phyloP scores from a whole-genome alignment of 176 grass and related monocot species.

The Oryza coarctata region DNA sequence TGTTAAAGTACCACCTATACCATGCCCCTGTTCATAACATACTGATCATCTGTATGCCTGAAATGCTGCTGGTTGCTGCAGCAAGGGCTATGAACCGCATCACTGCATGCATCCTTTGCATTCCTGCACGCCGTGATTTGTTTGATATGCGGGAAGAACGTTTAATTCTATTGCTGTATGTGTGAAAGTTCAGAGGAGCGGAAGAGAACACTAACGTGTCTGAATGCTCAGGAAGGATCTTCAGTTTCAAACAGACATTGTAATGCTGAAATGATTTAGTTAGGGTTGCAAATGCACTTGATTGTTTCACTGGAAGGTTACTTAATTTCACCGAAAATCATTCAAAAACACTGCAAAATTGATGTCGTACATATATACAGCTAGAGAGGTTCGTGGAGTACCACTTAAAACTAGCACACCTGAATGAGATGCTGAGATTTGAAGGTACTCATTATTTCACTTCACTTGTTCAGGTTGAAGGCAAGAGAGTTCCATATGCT shows the following conservation, averaged over 20 bases:
- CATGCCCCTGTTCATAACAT: neutral
- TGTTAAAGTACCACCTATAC: neutral
- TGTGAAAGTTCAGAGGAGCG: too few species aligned
- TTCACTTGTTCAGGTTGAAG: constrained; percentile 23
- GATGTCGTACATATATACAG: neutral
- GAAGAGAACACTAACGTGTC: too few species aligned
- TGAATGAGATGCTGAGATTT: neutral
- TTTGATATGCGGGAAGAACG: neutral
- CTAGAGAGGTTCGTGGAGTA: too few species aligned
- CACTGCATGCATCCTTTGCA: neutral
- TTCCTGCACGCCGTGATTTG: neutral
- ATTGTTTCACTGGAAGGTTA: neutral
- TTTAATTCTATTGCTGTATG: neutral
- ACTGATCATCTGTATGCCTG: neutral
- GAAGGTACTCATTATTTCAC: neutral
- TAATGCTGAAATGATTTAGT: neutral
- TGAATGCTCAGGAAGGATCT: neutral
- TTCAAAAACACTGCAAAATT: neutral
- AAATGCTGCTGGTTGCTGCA: neutral
- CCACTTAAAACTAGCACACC: neutral
- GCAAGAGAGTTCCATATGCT: constrained; percentile 34
- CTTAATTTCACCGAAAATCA: too few species aligned
- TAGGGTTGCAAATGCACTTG: neutral
- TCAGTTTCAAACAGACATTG: neutral
- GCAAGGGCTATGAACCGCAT: too few species aligned